Percentiles rank a stretch among this genome's conserved stretches.
phyloP scores from a whole-genome alignment of 495 filamentous ascomycete species.

The Annulohypoxylon maeteangense region DNA sequence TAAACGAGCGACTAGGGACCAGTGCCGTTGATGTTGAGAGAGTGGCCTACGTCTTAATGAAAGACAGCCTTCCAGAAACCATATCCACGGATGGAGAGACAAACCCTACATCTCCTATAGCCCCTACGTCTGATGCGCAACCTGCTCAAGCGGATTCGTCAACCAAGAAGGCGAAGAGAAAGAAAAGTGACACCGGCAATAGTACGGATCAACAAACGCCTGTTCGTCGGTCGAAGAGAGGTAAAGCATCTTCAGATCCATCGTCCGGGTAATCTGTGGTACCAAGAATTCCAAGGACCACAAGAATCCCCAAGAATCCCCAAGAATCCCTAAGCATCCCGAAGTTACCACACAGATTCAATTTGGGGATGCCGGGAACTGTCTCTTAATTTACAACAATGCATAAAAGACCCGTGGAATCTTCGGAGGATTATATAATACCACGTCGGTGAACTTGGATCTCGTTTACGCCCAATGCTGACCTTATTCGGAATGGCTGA shows the following conservation, averaged over 20 bases:
- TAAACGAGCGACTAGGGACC: conserved; percentile 63
- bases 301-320: too few relatives aligned
- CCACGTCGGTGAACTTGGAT: conserved; percentile 32
- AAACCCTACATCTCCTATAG: not conserved
- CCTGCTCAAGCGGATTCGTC: conserved; percentile 13
- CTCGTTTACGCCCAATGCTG: conserved; percentile 7
- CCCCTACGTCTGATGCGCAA: conserved; percentile 19
- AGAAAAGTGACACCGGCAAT: conserved; percentile 27
- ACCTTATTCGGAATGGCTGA: conserved; percentile 16
- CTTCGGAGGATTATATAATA: conserved; percentile 22
- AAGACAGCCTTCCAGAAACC: conserved; percentile 39
- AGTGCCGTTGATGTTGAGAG: conserved; percentile 71
- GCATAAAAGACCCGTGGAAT: conserved; percentile 26
- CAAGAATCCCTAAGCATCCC: conserved; percentile 14
- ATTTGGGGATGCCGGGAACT: conserved; percentile 38
- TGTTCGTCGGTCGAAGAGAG: conserved; percentile 41
- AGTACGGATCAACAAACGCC: conserved; percentile 25
- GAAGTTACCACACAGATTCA: conserved; percentile 22
- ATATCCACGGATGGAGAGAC: not conserved
- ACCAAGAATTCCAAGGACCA: conserved; percentile 2
- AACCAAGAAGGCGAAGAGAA: conserved; percentile 49
- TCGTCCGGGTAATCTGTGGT: not conserved
- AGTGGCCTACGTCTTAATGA: conserved; percentile 71
- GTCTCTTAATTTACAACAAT: conserved; percentile 29
- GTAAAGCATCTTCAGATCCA: conserved; percentile 35